phyloP scores from a whole-genome alignment of 169 alveolate genomes.

The Plasmodium gallinaceum region DNA sequence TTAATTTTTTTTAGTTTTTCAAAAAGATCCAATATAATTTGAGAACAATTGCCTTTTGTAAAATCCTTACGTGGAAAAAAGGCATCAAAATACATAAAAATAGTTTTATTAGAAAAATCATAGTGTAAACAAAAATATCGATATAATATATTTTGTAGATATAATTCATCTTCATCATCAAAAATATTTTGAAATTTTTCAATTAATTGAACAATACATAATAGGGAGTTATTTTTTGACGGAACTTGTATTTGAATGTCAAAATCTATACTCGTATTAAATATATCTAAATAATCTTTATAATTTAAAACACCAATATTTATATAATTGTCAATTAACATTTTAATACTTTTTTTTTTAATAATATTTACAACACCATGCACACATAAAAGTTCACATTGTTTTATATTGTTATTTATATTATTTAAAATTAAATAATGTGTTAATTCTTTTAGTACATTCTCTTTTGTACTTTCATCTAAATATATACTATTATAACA shows the following conservation, averaged over 20 bases:
- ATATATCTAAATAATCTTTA: constrained; percentile 71
- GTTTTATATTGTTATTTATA: constrained; percentile 84
- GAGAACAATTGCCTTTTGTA: constrained; percentile 39
- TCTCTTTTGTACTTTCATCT: constrained; percentile 47
- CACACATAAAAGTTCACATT: constrained; percentile 82
- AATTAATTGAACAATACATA: constrained; percentile 69
- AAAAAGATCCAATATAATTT: constrained; percentile 49
- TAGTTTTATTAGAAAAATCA: constrained; percentile 75
- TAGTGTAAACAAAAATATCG: constrained; percentile 61
- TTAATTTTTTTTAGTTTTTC: constrained; percentile 72
- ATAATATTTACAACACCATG: constrained; percentile 87
- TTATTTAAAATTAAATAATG: constrained; percentile 86
- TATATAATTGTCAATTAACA: constrained; percentile 84
- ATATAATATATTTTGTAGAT: constrained; percentile 53
- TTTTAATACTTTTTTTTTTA: constrained; percentile 85
- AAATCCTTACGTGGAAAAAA: constrained; percentile 67
- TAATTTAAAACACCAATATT: constrained; percentile 78
- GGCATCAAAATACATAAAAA: constrained; percentile 76
- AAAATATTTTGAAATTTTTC: constrained; percentile 69
- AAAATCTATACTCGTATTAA: constrained; percentile 75
- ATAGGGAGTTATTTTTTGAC: constrained; percentile 58
- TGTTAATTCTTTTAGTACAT: constrained; percentile 79
- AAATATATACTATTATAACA: constrained; percentile 64
- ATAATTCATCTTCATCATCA: constrained; percentile 50
- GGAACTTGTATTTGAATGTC: constrained; percentile 76